Evolutionary conservation across 2,329 filamentous ascomycete species (phyloP).

Genomic region (Colletotrichum chrysophilum): DNA sequence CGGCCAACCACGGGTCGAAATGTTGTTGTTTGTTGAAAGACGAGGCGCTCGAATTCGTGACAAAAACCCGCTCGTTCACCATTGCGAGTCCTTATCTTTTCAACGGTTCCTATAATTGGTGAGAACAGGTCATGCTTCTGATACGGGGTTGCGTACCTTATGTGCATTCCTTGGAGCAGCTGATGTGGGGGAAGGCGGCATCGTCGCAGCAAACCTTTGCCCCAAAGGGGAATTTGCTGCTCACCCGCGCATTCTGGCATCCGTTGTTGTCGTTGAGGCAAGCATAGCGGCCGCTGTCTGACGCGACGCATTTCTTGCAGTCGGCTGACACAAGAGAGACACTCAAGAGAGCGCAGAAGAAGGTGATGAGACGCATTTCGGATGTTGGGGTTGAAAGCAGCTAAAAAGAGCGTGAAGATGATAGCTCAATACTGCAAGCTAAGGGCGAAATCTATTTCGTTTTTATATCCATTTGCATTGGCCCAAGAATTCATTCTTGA

Average conservation of each 20-base stretch:
- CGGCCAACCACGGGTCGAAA: not conserved
- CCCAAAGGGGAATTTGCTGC: not conserved
- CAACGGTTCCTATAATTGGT: not conserved
- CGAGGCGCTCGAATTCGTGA: not conserved
- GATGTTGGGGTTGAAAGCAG: not conserved
- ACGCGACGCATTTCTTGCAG: not conserved
- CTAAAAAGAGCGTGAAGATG: not conserved
- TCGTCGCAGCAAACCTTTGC: not conserved
- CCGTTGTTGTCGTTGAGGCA: not conserved
- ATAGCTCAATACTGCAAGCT: not conserved
- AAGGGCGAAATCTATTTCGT: not conserved
- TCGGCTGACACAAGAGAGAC: not conserved
- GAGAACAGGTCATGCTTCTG: not conserved
- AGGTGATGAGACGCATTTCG: not conserved
- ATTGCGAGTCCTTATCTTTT: not conserved
- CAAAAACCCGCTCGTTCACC: not conserved
- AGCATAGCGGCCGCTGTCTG: not conserved
- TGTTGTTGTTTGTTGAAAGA: not conserved
- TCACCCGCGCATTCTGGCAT: not conserved
- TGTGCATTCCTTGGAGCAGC: not conserved
- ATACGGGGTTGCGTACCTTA: not conserved
- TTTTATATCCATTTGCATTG: not conserved
- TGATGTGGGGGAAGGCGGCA: not conserved
- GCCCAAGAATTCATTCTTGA: not conserved
- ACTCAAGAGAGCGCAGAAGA: not conserved